These are phyloP conservation scores for Sanghuangporus sanghuang DNA, from an alignment of 1,284 basidiomycete species.

Conservation along the genomic window DNA sequence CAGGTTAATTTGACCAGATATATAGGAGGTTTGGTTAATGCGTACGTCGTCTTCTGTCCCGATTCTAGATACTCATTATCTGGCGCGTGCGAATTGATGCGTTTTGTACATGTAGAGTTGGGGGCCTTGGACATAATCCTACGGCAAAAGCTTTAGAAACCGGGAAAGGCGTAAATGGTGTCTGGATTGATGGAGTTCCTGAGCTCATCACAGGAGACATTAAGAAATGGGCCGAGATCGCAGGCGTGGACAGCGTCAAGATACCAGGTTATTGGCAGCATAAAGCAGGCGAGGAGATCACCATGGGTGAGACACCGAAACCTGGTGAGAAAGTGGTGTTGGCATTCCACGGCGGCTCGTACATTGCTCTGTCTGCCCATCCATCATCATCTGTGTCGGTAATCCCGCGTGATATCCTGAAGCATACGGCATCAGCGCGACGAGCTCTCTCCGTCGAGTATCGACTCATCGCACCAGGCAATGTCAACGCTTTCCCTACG, in stretches of 20 bases:
- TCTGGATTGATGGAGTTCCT: constrained; percentile 44
- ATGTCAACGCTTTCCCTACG: constrained; percentile 36
- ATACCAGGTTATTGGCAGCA: constrained; percentile 22
- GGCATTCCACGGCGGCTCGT: constrained; percentile 47
- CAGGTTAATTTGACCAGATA: background rate
- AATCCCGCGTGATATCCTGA: constrained; percentile 21
- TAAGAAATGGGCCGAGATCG: constrained; percentile 18
- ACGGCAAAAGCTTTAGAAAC: constrained; percentile 5
- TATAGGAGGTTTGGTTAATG: background rate
- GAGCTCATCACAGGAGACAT: constrained; percentile 41
- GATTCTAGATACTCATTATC: background rate
- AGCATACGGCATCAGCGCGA: constrained; percentile 21
- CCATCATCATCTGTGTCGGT: constrained; percentile 32
- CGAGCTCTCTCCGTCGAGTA: constrained; percentile 32
- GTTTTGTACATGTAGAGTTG: background rate
- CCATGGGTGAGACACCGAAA: constrained; percentile 30
- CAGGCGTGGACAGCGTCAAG: constrained; percentile 16
- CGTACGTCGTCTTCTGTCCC: background rate
- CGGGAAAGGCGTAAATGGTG: constrained; percentile 26
- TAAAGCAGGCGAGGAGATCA: background rate
- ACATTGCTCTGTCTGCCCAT: constrained; percentile 38
- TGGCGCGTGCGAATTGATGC: background rate
- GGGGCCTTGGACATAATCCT: constrained; percentile 3
- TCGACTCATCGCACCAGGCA: constrained; percentile 26
- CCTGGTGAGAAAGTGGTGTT: constrained; percentile 41